These are phyloP conservation scores for Dichotomopilus funicola DNA, from an alignment of 2,329 filamentous ascomycete genomes.

Conservation along the genomic window DNA sequence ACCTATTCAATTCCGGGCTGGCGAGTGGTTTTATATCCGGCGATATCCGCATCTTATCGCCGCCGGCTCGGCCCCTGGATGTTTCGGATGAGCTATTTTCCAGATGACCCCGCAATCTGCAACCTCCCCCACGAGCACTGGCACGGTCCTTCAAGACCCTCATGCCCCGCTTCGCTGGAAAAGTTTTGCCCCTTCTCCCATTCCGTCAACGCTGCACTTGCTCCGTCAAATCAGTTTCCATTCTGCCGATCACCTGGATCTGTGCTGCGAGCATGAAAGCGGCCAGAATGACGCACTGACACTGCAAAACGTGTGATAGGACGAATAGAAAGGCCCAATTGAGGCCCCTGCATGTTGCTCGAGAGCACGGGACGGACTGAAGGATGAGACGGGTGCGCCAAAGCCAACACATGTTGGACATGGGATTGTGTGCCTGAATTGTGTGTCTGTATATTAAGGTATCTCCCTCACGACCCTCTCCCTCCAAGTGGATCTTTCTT, in stretches of 20 bases:
- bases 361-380: background rate
- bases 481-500: background rate
- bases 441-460: no score
- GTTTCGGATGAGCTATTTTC: constrained; percentile 13
- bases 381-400: background rate
- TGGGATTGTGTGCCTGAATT: no score
- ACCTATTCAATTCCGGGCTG: background rate
- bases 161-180: constrained; percentile 10
- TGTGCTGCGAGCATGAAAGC: background rate
- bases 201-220: background rate
- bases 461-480: background rate
- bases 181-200: constrained; percentile 18
- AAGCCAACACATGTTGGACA: no score
- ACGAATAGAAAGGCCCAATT: background rate
- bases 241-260: constrained; percentile 1
- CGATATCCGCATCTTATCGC: constrained; percentile 19
- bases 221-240: background rate
- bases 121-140: background rate
- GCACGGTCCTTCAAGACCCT: background rate
- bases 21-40: constrained; percentile 8
- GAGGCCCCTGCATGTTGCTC: constrained; percentile 9
- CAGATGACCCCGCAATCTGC: constrained; percentile 12
- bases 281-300: background rate
- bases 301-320: constrained; percentile 1
- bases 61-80: constrained; percentile 8